Conservation (phyloP, 148 eudicot genomes). For the Nepenthes gracilis region DNA sequence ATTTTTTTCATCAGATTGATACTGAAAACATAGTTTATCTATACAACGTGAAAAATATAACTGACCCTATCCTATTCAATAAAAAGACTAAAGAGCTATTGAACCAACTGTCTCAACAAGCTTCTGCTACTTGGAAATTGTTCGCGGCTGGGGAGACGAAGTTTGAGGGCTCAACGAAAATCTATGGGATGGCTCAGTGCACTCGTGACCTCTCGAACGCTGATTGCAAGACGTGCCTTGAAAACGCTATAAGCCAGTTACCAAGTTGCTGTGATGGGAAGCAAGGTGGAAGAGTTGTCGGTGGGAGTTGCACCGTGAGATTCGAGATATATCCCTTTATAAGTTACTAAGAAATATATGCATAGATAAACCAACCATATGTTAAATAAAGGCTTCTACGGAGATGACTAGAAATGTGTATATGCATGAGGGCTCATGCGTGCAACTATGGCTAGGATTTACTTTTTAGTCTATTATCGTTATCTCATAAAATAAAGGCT, state of each 20-base stretch:
- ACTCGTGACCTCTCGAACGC: constrained; percentile 23
- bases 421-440: no score
- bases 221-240: constrained; percentile 23
- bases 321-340: constrained; percentile 34
- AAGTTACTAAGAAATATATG: not conserved
- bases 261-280: constrained; percentile 23
- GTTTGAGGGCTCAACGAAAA: constrained; percentile 8
- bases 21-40: constrained; percentile 6
- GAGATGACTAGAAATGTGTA: no score
- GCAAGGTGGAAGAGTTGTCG: constrained; percentile 29
- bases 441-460: no score
- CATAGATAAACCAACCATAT: not conserved
- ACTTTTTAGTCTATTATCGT: no score
- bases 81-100: constrained; percentile 11
- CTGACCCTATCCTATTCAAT: constrained; percentile 13
- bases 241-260: constrained; percentile 14
- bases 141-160: constrained; percentile 12
- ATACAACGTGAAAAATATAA: constrained; percentile 7
- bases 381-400: no score
- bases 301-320: constrained; percentile 28
- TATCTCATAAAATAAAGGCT: no score
- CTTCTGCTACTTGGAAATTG: constrained; percentile 5
- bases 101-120: constrained; percentile 9
- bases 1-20: constrained; percentile 27
- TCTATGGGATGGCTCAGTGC: constrained; percentile 34